Evolutionary conservation across 2,329 filamentous ascomycete genomes (phyloP).

Genomic region (Beauveria caledonica): DNA sequence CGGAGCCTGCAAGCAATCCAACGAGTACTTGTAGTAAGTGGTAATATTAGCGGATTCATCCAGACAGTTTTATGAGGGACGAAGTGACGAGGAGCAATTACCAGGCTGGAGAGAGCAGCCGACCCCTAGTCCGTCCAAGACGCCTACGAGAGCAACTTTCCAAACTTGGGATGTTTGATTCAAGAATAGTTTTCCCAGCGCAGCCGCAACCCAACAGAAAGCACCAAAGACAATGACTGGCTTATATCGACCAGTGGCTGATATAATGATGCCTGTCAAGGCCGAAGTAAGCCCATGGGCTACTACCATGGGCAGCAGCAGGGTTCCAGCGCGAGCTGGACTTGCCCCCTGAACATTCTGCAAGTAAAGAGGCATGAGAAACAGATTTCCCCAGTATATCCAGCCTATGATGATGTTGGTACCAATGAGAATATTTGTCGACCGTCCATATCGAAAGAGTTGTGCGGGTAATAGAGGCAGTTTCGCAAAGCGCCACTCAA

Average conservation of each 20-base stretch:
- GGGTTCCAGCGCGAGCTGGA: not conserved
- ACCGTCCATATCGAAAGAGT: not conserved
- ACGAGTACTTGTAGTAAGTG: not conserved
- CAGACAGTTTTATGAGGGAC: not conserved
- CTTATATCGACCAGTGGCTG: not conserved
- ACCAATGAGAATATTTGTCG: not conserved
- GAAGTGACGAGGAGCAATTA: not conserved
- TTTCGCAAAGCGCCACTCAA: conserved; percentile 2
- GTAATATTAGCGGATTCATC: not conserved
- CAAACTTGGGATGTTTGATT: not conserved
- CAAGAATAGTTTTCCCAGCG: not conserved
- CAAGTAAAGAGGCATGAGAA: not conserved
- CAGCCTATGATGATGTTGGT: not conserved
- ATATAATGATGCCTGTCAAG: conserved; percentile 3
- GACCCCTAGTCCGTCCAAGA: not conserved
- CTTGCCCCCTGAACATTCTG: not conserved
- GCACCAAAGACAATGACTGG: not conserved
- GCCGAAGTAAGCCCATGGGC: conserved; percentile 1
- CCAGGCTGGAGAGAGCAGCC: conserved; percentile 5
- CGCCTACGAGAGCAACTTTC: not conserved
- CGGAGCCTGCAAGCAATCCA: not conserved
- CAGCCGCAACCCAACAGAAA: not conserved
- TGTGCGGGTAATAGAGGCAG: not conserved
- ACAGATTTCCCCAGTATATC: conserved; percentile 4
- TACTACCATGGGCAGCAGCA: not conserved